phyloP scores from a whole-genome alignment of 371 early-diverging fungal species.

The Parasitella parasitica region DNA sequence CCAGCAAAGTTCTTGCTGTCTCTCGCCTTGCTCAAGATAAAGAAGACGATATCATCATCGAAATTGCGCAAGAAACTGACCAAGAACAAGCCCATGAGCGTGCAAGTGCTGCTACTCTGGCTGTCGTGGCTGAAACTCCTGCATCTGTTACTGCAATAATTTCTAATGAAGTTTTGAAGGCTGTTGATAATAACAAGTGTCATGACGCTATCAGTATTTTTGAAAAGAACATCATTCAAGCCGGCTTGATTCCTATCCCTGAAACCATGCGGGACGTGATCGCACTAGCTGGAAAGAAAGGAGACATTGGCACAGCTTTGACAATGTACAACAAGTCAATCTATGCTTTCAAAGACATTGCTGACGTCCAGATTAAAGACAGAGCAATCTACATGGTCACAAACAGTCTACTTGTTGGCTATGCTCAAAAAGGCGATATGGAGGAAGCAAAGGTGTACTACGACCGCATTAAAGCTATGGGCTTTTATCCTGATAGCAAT shows the following conservation, averaged over 20 bases:
- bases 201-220: slow-evolving; percentile 25
- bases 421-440: slow-evolving; percentile 59
- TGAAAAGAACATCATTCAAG: slow-evolving; percentile 20
- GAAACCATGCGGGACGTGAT: slow-evolving; percentile 44
- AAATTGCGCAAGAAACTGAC: slow-evolving; percentile 1
- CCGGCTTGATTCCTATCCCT: slow-evolving; percentile 27
- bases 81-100: neutral
- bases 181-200: slow-evolving; percentile 22
- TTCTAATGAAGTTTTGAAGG: slow-evolving; percentile 29
- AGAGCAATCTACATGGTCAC: slow-evolving; percentile 33
- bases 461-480: slow-evolving; percentile 49
- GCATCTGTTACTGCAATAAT: neutral
- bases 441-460: slow-evolving; percentile 54
- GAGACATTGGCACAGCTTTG: slow-evolving; percentile 27
- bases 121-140: neutral
- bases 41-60: slow-evolving; percentile 13
- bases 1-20: neutral
- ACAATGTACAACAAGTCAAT: slow-evolving; percentile 27
- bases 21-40: neutral
- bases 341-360: slow-evolving; percentile 82
- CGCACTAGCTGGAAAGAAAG: slow-evolving; percentile 41
- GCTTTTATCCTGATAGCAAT: slow-evolving; percentile 48
- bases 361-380: slow-evolving; percentile 21
- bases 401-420: slow-evolving; percentile 60
- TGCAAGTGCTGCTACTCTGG: neutral